A percentile compares a stretch with the other conserved stretches of the same genome.
phyloP scores from a whole-genome alignment of 1,284 basidiomycete species.

The Mrakiaceae sp. region DNA sequence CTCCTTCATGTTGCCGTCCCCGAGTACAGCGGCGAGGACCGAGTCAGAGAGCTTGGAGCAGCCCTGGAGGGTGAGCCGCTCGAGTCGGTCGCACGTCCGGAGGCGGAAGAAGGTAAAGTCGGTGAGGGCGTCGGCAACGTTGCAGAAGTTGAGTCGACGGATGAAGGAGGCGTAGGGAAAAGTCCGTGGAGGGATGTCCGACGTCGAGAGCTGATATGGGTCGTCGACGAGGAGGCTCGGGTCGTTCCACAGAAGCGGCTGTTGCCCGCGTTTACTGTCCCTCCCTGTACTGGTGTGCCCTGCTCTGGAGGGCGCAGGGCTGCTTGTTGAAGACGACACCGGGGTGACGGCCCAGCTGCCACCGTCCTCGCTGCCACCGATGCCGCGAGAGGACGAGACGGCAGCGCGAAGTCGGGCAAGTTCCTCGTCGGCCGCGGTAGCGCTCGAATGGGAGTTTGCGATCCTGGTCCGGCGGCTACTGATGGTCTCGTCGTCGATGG shows the following conservation, averaged over 20 bases:
- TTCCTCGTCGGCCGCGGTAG: too few species aligned
- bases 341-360: too few species aligned
- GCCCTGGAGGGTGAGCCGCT: constrained; percentile 81
- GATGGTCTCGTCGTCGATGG: constrained; percentile 5
- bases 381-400: too few species aligned
- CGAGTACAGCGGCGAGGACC: constrained; percentile 57
- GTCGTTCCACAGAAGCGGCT: constrained; percentile 1
- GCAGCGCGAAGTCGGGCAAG: too few species aligned
- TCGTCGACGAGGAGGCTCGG: constrained; percentile 7
- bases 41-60: constrained; percentile 62
- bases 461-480: neutral
- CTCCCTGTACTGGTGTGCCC: too few species aligned
- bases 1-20: constrained; percentile 47
- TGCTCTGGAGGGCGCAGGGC: too few species aligned
- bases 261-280: too few species aligned
- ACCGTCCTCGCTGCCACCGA: too few species aligned
- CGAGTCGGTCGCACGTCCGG: constrained; percentile 66
- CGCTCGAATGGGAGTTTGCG: too few species aligned
- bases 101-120: constrained; percentile 70
- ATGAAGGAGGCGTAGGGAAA: constrained; percentile 85
- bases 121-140: constrained; percentile 57
- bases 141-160: constrained; percentile 79
- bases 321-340: too few species aligned
- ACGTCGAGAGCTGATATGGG: neutral
- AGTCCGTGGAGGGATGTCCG: constrained; percentile 40